Base-by-base conservation (phyloP, 1,139 yeast genomes). In the Schizosaccharomyces versatilis region DNA sequence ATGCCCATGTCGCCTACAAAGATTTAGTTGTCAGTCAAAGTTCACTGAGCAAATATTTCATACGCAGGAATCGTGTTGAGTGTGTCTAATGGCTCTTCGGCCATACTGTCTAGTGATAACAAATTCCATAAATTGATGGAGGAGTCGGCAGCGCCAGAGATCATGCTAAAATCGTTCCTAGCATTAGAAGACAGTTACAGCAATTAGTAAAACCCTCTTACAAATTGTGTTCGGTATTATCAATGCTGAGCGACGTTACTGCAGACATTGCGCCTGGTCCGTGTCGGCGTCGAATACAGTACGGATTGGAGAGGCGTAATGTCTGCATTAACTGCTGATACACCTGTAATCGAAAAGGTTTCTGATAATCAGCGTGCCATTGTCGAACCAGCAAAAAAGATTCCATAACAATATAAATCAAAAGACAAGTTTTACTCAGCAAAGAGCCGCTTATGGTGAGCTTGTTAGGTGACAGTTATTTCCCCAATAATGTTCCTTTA, bases 1-100 rank as follows among this genome's bases (percentile, higher is more conserved):
- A 64, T 88, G 97, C n/a, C 41, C 38, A 1, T 47, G 38, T 12
- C 55, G 54, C 12, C 56, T 52, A 52, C n/a, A 14, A 24, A n/a
- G 36, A 47, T 41, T 52, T 10, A 15, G 12, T 14, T 24, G 5
- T 6, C n/a, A 10, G 32, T 2, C 19, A 15, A 10, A 10, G 38
- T 9, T 19, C 15, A 24, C 36, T n/a, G 10, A 14, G 40, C 1
- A 15, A 8, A 8, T 12, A 38, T 32, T 12, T 9, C 49, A 1
- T 36, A 32, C 52, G 40, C 42, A 14, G 39, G 40, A 24, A 24
- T 14, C 19, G 38, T 24, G n/a, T 47, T 54, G n/a, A 14, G 38
- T 14, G 36, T 40, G 38, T 54, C 44, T 38, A 7, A 19, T 5
- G 42, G n/a, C n/a, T 19, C n/a, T 15, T 5, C 19, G 2, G 24